Percentiles rank a stretch among this genome's conserved stretches.
Conservation (phyloP, 352 stramenopile species). For the Aphanomyces euteiches region DNA sequence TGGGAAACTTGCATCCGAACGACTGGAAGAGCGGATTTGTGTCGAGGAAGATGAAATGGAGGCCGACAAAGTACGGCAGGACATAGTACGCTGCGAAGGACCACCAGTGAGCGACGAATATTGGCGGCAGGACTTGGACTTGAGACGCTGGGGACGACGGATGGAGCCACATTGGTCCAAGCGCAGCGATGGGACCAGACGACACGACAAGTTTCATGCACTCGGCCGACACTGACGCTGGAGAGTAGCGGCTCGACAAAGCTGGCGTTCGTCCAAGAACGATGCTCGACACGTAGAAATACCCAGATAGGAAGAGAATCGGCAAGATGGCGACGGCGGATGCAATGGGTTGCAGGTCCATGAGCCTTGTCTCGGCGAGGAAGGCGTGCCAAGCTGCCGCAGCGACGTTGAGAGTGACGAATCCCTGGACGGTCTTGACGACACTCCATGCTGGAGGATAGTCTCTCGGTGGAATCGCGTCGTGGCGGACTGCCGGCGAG, state of each 20-base stretch:
- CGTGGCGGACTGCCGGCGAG: neutral
- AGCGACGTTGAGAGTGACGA: neutral
- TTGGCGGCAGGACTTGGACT: neutral
- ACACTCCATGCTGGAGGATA: neutral
- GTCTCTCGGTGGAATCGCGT: neutral
- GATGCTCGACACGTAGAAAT: neutral
- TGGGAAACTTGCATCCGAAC: neutral
- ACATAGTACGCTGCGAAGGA: neutral
- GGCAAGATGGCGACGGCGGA: neutral
- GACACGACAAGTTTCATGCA: neutral
- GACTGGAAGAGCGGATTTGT: slow-evolving; percentile 5
- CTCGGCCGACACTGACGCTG: neutral
- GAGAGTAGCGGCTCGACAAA: neutral
- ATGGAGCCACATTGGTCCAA: neutral
- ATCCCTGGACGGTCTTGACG: neutral
- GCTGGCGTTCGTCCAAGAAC: neutral
- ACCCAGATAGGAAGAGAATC: neutral
- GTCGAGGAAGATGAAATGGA: slow-evolving; percentile 2
- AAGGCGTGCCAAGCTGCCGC: too few relatives aligned
- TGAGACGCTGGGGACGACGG: too few relatives aligned
- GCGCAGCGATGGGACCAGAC: neutral
- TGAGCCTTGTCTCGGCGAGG: too few relatives aligned
- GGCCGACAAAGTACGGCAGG: neutral
- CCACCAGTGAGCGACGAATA: neutral
- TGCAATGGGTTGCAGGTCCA: neutral